Evolutionary conservation across 1,139 yeast species (phyloP), one percentile per base, ranked within the genome.

Genomic region (Saccharomyces hybrid): DNA sequence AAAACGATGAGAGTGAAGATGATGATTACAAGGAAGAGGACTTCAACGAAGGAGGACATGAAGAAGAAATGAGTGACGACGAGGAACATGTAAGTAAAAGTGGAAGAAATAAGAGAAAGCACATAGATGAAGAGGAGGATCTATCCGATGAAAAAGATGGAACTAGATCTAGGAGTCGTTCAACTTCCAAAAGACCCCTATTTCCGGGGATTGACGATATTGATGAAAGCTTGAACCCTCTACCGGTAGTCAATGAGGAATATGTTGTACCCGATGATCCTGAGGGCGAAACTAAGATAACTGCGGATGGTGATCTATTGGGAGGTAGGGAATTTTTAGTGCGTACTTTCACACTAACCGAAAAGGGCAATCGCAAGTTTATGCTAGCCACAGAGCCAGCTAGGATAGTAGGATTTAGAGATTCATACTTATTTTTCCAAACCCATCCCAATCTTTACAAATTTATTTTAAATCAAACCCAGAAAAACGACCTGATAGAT

Each of bases 371-470:
- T 44, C 77, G 83, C 59, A 76, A 84, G 56, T 93, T 82, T 70
- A 90, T 93, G 96, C 80, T 93, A 50, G 87, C 96, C 1, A 91
- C 98, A 0, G 98, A 91, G 67, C 96, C 97, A 1, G 98, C 99
- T 0, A 78, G 98, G 62, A 82, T 91, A 64, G 90, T 91, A 62
- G 98, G 98, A 2, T 90, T 90, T 72, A 79, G 98, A 64, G 99
- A 93, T 69, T 89, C 97, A 0, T 91, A 93, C 65, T 77, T 90
- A 55, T 77, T 93, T 58, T 93, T 93, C 74, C 95, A 90, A 67
- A 88, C 91, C 52, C 97, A 93, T 71, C 71, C 72, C 31, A 67
- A 72, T 26, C 75, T 93, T 54, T 86, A 80, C 75, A 89, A 91
- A 68, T 81, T 87, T 58, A 83, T 87, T 16, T 78, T 93, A 50